A percentile compares a stretch with the other conserved stretches of the same genome.
phyloP scores from a whole-genome alignment of 2,329 filamentous ascomycete species.

The Blastomyces percursus region DNA sequence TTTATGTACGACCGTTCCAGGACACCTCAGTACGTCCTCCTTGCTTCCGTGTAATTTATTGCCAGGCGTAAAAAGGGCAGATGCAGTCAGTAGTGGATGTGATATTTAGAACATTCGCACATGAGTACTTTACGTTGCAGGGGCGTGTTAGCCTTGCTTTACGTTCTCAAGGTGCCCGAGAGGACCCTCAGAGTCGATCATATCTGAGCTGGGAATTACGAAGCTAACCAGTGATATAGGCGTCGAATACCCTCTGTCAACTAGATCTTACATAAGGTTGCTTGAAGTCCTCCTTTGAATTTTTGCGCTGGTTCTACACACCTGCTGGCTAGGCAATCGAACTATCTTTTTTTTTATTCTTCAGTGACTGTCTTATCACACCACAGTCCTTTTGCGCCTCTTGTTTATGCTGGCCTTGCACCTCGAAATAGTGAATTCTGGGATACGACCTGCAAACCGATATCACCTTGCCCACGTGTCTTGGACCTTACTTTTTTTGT shows the following conservation, averaged over 20 bases:
- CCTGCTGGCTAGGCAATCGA: background rate
- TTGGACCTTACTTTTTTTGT: background rate
- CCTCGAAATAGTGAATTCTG: background rate
- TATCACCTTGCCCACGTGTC: background rate
- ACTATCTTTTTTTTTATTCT: background rate
- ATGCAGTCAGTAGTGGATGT: background rate
- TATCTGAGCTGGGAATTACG: background rate
- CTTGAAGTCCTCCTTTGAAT: background rate
- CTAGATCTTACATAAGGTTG: background rate
- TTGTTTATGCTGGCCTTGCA: background rate
- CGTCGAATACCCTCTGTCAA: background rate
- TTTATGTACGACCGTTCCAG: background rate
- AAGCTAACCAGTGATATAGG: constrained; percentile 1
- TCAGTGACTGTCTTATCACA: background rate
- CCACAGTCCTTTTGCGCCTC: background rate
- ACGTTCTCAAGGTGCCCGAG: background rate
- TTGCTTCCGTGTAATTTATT: background rate
- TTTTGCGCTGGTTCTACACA: background rate
- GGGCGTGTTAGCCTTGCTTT: background rate
- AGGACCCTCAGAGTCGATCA: background rate
- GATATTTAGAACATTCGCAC: background rate
- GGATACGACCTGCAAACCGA: background rate
- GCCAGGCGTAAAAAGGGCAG: background rate
- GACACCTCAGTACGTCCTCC: background rate
- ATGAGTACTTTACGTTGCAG: background rate